Conservation (phyloP, 2,329 filamentous ascomycete species). For the Ophiostoma perfectum region DNA sequence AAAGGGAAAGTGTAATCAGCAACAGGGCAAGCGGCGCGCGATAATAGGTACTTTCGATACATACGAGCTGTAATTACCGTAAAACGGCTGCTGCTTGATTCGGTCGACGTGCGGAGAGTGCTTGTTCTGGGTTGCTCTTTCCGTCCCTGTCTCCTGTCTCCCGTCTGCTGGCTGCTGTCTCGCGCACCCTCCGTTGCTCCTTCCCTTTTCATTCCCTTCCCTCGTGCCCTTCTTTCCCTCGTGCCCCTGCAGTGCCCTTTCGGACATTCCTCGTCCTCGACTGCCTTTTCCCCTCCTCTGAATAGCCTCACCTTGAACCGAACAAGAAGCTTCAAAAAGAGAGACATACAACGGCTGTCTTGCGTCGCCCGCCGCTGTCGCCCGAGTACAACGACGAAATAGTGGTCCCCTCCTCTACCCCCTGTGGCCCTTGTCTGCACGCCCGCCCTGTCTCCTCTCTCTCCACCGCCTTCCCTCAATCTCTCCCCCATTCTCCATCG, state of each 20-base stretch:
- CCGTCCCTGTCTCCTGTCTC: not conserved
- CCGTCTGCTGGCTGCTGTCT: not conserved
- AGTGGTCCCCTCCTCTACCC: slow-evolving; percentile 15
- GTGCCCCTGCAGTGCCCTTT: not conserved
- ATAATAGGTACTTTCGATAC: not conserved
- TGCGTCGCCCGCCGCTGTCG: slow-evolving; percentile 9
- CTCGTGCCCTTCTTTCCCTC: not conserved
- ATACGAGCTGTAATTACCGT: not conserved
- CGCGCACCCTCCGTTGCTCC: not conserved
- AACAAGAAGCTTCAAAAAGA: not conserved
- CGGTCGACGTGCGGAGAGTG: slow-evolving; percentile 6
- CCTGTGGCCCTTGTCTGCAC: slow-evolving; percentile 14
- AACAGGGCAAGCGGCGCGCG: not conserved
- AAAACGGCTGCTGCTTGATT: not conserved
- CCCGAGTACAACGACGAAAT: slow-evolving; percentile 13
- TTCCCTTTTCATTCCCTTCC: not conserved
- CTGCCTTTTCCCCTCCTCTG: not conserved
- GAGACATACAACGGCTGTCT: slow-evolving; percentile 10
- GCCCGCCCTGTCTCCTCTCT: slow-evolving; percentile 12
- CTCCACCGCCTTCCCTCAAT: slow-evolving; percentile 15
- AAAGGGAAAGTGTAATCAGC: not conserved
- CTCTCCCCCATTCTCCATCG: slow-evolving; percentile 8
- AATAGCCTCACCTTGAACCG: slow-evolving; percentile 1
- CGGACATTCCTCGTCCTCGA: too few relatives aligned
- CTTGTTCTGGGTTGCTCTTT: slow-evolving; percentile 12